Base-by-base conservation (phyloP, 192 early-diverging fungal species). In the Backusella sp. region DNA sequence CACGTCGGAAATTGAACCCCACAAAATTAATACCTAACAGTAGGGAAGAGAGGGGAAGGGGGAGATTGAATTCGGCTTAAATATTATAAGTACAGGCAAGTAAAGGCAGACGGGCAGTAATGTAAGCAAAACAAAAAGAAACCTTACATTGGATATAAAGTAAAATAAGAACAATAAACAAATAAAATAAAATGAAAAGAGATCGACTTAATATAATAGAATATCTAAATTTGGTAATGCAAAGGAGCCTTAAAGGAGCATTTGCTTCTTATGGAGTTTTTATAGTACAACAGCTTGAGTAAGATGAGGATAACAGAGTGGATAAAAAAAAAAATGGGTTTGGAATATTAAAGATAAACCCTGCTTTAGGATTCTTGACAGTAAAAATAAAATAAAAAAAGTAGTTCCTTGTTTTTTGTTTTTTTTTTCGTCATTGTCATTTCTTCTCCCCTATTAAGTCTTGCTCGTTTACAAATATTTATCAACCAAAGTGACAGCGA, bases 161-260 rank as follows among this genome's bases (percentile, higher is more conserved):
- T 19, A 53, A 19, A 53, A 53, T 7, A 53, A 53, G 15, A 52
- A 52, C 14, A 52, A 52, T 19, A 53, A 53, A 53, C 17, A 59
- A 59, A 59, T 23, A 12, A 59, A 59, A 23, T 23, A 59, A 59
- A 59, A 59, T 23, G 21, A 59, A 59, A 59, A 59, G 21, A 59
- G 53, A 59, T 59, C 53, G n/a, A 59, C 53, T 59, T 59, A 59
- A 59, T 59, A 59, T 59, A 59, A 59, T 59, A 23, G 23, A 59
- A 59, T 59, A 59, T 59, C 53, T 59, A 59, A 59, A 59, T 59
- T 59, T 59, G 53, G 53, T 9, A 59, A 59, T 12, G n/a, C 23
- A 59, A 59, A 59, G 53, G 53, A 59, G 53, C 21, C 12, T 12
- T 19, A 59, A 59, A 21, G 53, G 53, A 59, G 53, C 23, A 12